A percentile compares a stretch with the other conserved stretches of the same genome.
phyloP scores from a whole-genome alignment of 1,284 basidiomycete genomes.

The Prillingera fragicola region DNA sequence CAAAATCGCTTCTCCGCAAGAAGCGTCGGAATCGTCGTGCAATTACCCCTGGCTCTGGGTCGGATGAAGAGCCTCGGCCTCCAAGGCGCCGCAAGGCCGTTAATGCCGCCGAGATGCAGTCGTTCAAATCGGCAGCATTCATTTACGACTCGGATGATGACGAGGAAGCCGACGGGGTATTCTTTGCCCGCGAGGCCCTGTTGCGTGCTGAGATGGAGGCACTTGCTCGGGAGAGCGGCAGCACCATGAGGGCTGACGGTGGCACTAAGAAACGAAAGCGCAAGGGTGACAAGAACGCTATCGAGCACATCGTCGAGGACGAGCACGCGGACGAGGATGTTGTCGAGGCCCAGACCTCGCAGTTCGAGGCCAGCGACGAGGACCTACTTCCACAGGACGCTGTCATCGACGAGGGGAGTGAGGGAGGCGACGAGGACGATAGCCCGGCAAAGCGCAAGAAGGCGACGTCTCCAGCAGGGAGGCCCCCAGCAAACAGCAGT shows the following conservation, averaged over 20 bases:
- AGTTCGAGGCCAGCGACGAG: too few relatives aligned
- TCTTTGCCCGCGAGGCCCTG: slow-evolving; percentile 67
- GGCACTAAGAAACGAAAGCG: slow-evolving; percentile 41
- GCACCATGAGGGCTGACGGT: slow-evolving; percentile 23
- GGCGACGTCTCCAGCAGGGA: too few relatives aligned
- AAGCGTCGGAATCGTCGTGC: slow-evolving; percentile 2
- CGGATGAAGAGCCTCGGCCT: slow-evolving; percentile 7
- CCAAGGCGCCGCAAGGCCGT: slow-evolving; percentile 34
- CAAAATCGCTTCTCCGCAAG: slow-evolving; percentile 28
- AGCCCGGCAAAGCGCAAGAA: too few relatives aligned
- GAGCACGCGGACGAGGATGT: background rate
- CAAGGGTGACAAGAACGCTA: slow-evolving; percentile 15
- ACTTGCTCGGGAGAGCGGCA: slow-evolving; percentile 50
- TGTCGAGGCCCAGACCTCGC: too few relatives aligned
- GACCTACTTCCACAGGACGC: too few relatives aligned
- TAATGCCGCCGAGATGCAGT: slow-evolving; percentile 56
- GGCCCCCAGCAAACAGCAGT: too few relatives aligned
- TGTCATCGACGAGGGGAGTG: too few relatives aligned
- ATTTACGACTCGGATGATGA: slow-evolving; percentile 80
- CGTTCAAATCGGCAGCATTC: slow-evolving; percentile 81
- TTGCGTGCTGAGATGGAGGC: slow-evolving; percentile 53
- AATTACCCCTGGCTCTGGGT: slow-evolving; percentile 3
- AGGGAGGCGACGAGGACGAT: too few relatives aligned
- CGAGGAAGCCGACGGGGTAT: slow-evolving; percentile 52
- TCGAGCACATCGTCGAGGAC: slow-evolving; percentile 7